Evolutionary conservation across 208 protist genomes (phyloP), one percentile per base, ranked within the genome.

Genomic region (Crithidia expoeki): DNA sequence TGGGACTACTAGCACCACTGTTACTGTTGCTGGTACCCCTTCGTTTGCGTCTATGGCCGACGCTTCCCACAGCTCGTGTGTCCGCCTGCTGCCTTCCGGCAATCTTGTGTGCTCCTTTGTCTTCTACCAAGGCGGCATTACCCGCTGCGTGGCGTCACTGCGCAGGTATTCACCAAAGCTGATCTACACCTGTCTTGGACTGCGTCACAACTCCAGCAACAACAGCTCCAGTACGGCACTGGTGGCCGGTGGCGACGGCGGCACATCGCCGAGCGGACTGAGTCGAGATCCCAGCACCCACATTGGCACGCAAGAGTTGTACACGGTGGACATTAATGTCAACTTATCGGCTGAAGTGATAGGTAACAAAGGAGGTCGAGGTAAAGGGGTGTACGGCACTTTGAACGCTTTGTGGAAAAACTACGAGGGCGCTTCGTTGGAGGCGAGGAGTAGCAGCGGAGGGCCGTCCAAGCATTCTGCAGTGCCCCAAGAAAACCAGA

Each of bases 71-170:
- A 19, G 46, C 60, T 21, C 60, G 5, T 33, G 46, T n/a, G 46
- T 49, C 25, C 30, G 42, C 28, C 19, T 17, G 14, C 23, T 30
- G n/a, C 32, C 60, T 1, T 14, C 32, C 0, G 60, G 60, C 1
- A 46, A 30, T 1, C 32, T 4, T 5, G 34, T 50, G 30, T 68
- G 72, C 44, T 44, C 63, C 52, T 74, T 85, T 50, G 56, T 74
- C 17, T 85, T 85, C 42, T 71, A 81, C 52, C 58, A 60, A 30
- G 80, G 80, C 64, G 76, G 76, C 50, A 75, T 79, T 25, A 68
- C 78, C 47, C 65, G 78, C 17, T 83, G 74, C 44, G 51, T 83
- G 32, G 53, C 63, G 0, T 70, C 72, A 23, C 63, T 83, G 50
- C 42, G 64, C 6, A 47, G 19, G 23, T 50, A 69, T 42, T 34